These are phyloP conservation scores for Cyberlindnera petersonii DNA, from an alignment of 805 yeast species.

Conservation along the genomic window DNA sequence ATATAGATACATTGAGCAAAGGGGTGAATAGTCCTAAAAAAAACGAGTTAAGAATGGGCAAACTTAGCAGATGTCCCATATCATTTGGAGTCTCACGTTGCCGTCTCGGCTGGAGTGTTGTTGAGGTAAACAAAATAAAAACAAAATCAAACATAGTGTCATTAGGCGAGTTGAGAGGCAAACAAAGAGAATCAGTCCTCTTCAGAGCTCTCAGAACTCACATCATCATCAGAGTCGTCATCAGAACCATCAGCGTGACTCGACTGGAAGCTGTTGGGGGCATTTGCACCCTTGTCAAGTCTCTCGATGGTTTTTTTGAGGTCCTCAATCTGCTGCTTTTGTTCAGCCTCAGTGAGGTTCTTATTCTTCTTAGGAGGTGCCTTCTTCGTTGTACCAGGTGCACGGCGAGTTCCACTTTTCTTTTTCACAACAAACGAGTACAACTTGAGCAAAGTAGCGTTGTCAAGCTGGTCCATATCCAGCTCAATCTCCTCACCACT, in stretches of 20 bases:
- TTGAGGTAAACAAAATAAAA: neutral
- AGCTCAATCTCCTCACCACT: conserved; percentile 92
- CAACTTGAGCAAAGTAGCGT: conserved; percentile 72
- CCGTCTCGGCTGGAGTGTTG: neutral
- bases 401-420: conserved; percentile 16
- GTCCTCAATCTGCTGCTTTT: conserved; percentile 61
- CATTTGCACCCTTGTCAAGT: conserved; percentile 39
- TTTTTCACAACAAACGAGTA: conserved; percentile 75
- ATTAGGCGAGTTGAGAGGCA: neutral
- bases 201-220: conserved; percentile 64
- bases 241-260: conserved; percentile 31
- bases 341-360: conserved; percentile 63
- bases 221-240: conserved; percentile 49
- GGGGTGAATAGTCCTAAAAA: neutral
- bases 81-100: too few relatives aligned
- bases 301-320: conserved; percentile 74
- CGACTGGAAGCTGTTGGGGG: conserved; percentile 1
- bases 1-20: neutral
- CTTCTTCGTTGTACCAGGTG: conserved; percentile 19
- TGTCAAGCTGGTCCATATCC: conserved; percentile 91
- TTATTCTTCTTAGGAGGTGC: conserved; percentile 52
- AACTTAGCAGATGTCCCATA: too few relatives aligned
- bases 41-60: neutral
- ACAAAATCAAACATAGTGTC: neutral
- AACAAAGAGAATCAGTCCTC: conserved; percentile 47